A percentile compares a stretch with the other conserved stretches of the same genome.
phyloP scores from a whole-genome alignment of 2,329 filamentous ascomycete genomes.

The Neofusicoccum kwambonambiense region DNA sequence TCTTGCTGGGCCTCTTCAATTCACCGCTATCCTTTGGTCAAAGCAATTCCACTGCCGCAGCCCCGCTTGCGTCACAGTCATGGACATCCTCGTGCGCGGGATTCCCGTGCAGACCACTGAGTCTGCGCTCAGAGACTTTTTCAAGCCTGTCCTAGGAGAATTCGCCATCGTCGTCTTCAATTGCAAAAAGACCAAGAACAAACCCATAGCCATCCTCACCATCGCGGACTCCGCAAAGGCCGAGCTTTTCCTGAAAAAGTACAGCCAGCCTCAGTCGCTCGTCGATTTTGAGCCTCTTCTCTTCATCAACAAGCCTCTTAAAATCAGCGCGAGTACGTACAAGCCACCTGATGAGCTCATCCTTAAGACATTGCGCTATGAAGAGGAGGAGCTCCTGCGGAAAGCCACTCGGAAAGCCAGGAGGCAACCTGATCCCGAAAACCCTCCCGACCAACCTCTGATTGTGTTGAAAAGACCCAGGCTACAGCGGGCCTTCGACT shows the following conservation, averaged over 20 bases:
- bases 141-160: slow-evolving; percentile 38
- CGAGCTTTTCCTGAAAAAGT: slow-evolving; percentile 42
- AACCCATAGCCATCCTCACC: slow-evolving; percentile 46
- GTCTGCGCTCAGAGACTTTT: slow-evolving; percentile 41
- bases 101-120: slow-evolving; percentile 44
- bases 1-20: background rate
- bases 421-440: background rate
- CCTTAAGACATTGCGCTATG: slow-evolving; percentile 26
- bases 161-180: slow-evolving; percentile 45
- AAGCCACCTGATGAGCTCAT: slow-evolving; percentile 27
- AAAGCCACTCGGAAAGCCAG: slow-evolving; percentile 9
- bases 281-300: slow-evolving; percentile 16
- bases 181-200: slow-evolving; percentile 44
- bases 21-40: background rate
- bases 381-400: slow-evolving; percentile 21
- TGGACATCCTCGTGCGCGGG: slow-evolving; percentile 50
- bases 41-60: background rate
- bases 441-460: background rate
- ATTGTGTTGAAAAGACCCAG: background rate
- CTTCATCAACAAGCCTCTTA: slow-evolving; percentile 19
- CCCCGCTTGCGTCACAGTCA: slow-evolving; percentile 22
- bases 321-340: slow-evolving; percentile 23
- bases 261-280: slow-evolving; percentile 27
- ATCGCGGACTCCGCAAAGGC: slow-evolving; percentile 43
- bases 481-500: slow-evolving; percentile 19